These are phyloP conservation scores for Pythium coloratum DNA, from an alignment of 352 stramenopile species.

Conservation along the genomic window DNA sequence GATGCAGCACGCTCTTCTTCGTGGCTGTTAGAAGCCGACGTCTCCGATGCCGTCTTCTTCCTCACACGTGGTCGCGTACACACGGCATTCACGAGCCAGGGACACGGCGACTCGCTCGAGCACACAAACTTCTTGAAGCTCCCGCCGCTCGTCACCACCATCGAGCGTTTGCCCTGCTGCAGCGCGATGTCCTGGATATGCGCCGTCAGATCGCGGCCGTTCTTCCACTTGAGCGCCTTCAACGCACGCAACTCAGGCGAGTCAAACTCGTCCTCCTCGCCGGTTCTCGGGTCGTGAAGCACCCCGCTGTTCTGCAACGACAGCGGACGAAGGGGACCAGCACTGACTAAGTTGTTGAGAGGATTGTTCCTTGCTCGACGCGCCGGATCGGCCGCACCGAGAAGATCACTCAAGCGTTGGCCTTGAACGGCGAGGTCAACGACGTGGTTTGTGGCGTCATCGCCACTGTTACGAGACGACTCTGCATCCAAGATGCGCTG, in stretches of 20 bases:
- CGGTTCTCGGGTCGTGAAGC: neutral
- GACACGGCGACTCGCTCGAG: conserved; percentile 36
- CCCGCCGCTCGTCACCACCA: conserved; percentile 49
- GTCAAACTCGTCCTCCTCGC: conserved; percentile 4
- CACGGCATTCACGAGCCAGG: conserved; percentile 54
- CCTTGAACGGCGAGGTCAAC: neutral
- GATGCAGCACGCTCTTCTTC: neutral
- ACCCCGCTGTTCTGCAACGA: neutral
- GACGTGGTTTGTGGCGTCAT: neutral
- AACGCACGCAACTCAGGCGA: conserved; percentile 25
- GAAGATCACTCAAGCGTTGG: neutral
- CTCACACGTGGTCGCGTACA: conserved; percentile 36
- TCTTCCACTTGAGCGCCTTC: conserved; percentile 35
- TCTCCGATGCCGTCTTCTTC: conserved; percentile 4
- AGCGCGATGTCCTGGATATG: conserved; percentile 56
- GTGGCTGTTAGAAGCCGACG: neutral
- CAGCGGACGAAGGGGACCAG: neutral
- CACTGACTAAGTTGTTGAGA: no score
- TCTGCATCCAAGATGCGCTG: neutral
- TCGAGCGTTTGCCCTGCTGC: conserved; percentile 39
- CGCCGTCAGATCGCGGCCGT: conserved; percentile 45
- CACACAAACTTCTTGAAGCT: conserved; percentile 65
- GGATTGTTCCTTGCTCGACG: neutral
- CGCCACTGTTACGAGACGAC: neutral
- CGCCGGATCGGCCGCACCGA: no score